phyloP scores from a whole-genome alignment of 2,329 filamentous ascomycete genomes.

The Epichloe bromicola region DNA sequence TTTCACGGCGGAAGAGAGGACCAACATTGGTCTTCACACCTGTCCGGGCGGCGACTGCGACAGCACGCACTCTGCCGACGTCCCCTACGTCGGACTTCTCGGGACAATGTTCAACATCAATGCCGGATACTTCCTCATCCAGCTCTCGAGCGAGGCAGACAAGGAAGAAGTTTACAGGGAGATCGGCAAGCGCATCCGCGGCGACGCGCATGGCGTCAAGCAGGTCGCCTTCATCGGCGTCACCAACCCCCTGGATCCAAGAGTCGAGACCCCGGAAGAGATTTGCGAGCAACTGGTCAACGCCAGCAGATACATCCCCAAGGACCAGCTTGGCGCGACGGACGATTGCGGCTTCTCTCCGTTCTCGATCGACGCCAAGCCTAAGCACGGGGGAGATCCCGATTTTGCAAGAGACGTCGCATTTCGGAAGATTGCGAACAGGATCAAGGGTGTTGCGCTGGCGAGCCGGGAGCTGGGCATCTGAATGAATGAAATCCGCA shows the following conservation, averaged over 20 bases:
- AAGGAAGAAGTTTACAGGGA: constrained; percentile 3
- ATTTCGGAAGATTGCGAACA: constrained; percentile 6
- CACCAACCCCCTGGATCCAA: constrained; percentile 5
- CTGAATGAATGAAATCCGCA: background rate
- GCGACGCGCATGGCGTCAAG: constrained; percentile 7
- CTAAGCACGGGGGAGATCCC: constrained; percentile 6
- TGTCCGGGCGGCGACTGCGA: constrained; percentile 9
- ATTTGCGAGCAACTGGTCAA: constrained; percentile 5
- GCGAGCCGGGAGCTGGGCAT: constrained; percentile 5
- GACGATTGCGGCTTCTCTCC: constrained; percentile 9
- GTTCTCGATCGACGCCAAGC: constrained; percentile 8
- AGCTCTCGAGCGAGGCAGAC: constrained; percentile 6
- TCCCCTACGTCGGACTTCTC: constrained; percentile 5
- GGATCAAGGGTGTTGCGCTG: constrained; percentile 4
- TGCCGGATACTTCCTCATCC: constrained; percentile 8
- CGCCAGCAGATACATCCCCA: constrained; percentile 5
- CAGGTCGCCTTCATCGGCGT: constrained; percentile 8
- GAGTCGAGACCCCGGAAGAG: constrained; percentile 6
- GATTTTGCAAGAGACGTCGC: constrained; percentile 7
- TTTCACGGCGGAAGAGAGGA: constrained; percentile 5
- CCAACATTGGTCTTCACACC: constrained; percentile 8
- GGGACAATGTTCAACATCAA: constrained; percentile 6
- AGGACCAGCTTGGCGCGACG: constrained; percentile 6
- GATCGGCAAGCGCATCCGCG: constrained; percentile 5
- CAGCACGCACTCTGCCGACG: constrained; percentile 5